Percentiles rank a stretch among this genome's conserved stretches.
phyloP scores from a whole-genome alignment of 768 basidiomycete genomes.

The Harrya chromipes region DNA sequence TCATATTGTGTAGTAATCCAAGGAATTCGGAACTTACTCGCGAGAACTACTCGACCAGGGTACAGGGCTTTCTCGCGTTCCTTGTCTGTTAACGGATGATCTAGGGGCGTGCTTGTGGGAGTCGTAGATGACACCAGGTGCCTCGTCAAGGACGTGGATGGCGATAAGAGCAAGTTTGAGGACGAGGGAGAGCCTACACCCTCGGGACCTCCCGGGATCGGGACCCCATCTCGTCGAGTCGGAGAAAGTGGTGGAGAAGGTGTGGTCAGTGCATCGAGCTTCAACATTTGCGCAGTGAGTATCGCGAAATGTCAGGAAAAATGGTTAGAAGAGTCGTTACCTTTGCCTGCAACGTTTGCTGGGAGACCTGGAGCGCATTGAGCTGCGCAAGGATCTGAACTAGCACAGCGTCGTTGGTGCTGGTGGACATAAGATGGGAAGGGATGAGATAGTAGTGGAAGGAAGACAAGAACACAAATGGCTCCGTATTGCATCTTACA shows the following conservation, averaged over 20 bases:
- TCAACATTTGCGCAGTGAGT: neutral
- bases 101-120: conserved; percentile 13
- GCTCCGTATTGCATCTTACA: conserved; percentile 1
- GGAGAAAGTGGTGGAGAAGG: conserved; percentile 27
- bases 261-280: conserved; percentile 51
- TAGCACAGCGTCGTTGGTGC: conserved; percentile 50
- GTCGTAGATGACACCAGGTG: conserved; percentile 30
- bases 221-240: conserved; percentile 19
- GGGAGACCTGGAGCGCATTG: conserved; percentile 65
- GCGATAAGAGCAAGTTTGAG: conserved; percentile 26
- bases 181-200: conserved; percentile 21
- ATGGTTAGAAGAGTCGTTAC: conserved; percentile 34
- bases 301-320: neutral
- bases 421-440: conserved; percentile 25
- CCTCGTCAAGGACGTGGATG: conserved; percentile 26
- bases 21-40: conserved; percentile 58
- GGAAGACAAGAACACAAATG: conserved; percentile 1
- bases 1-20: neutral
- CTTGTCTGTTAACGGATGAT: conserved; percentile 41
- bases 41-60: conserved; percentile 78
- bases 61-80: conserved; percentile 76
- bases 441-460: conserved; percentile 13
- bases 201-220: conserved; percentile 22
- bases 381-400: conserved; percentile 73
- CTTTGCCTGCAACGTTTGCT: conserved; percentile 78